Evolutionary conservation across 306 rosid species (phyloP).

Genomic region (Acacia crassicarpa): DNA sequence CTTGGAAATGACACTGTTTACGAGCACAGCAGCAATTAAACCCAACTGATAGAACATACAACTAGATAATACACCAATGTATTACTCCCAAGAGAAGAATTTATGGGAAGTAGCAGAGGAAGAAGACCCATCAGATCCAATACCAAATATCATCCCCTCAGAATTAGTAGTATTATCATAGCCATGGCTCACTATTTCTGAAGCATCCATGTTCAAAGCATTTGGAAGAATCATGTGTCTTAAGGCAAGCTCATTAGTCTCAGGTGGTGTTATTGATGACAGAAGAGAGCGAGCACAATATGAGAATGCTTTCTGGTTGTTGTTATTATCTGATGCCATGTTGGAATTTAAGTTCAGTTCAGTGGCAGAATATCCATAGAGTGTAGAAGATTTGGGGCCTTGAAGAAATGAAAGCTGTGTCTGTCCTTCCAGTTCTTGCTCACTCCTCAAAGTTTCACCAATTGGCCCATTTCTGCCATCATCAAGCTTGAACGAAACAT

Average conservation of each 20-base stretch:
- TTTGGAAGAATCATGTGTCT: constrained; percentile 40
- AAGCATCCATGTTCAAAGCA: constrained; percentile 24
- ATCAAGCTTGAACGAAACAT: neutral
- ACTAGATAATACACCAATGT: neutral
- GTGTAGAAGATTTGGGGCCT: neutral
- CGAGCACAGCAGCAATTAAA: neutral
- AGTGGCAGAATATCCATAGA: constrained; percentile 24
- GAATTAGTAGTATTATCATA: neutral
- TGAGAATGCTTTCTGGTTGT: constrained; percentile 37
- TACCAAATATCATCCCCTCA: constrained; percentile 29
- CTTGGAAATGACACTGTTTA: neutral
- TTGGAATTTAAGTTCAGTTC: constrained; percentile 24
- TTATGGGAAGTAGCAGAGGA: constrained; percentile 19
- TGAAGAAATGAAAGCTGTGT: constrained; percentile 31
- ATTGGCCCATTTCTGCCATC: constrained; percentile 25
- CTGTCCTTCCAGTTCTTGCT: constrained; percentile 15
- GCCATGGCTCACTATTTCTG: constrained; percentile 16
- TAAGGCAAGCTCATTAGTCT: constrained; percentile 35
- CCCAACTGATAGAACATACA: neutral
- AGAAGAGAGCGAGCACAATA: constrained; percentile 73
- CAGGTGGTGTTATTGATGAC: constrained; percentile 53
- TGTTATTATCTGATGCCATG: constrained; percentile 26
- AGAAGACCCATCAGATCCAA: constrained; percentile 41
- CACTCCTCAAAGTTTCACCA: constrained; percentile 18
- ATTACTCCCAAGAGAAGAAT: constrained; percentile 26